A percentile compares a stretch with the other conserved stretches of the same genome.
These are phyloP conservation scores for Cephalotrichum gorgonifer DNA, from an alignment of 2,329 filamentous ascomycete species.

Conservation along the genomic window DNA sequence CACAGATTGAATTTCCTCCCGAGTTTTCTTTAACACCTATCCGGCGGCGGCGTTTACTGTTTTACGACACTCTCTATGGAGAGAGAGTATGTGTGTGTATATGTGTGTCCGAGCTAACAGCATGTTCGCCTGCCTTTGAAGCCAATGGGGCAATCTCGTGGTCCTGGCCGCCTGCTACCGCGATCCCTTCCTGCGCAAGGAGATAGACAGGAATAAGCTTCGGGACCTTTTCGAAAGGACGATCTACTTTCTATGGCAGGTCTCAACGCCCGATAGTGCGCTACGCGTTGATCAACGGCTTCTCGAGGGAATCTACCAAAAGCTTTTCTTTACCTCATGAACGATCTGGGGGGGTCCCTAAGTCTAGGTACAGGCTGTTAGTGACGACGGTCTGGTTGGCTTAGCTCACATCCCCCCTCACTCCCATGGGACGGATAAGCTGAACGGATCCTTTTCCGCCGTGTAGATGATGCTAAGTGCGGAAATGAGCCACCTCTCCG, in stretches of 20 bases:
- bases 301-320: constrained; percentile 44
- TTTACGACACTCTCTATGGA: neutral
- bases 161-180: constrained; percentile 76
- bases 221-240: constrained; percentile 58
- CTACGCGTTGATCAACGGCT: constrained; percentile 67
- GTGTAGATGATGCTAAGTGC: too few relatives aligned
- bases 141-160: constrained; percentile 93
- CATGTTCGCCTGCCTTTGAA: too few relatives aligned
- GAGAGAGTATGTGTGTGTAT: too few relatives aligned
- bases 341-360: too few relatives aligned
- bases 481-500: too few relatives aligned
- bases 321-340: constrained; percentile 21
- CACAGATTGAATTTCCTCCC: neutral
- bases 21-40: neutral
- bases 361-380: too few relatives aligned
- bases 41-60: neutral
- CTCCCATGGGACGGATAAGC: too few relatives aligned
- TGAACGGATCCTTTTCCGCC: too few relatives aligned
- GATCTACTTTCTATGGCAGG: constrained; percentile 62
- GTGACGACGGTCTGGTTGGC: too few relatives aligned
- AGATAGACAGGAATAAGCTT: constrained; percentile 47
- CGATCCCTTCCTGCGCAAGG: constrained; percentile 48
- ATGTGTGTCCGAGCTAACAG: too few relatives aligned
- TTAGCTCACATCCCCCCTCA: too few relatives aligned
- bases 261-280: constrained; percentile 64